Conservation (phyloP, 257 asterid species). For the Jaltomata sinuosa region DNA sequence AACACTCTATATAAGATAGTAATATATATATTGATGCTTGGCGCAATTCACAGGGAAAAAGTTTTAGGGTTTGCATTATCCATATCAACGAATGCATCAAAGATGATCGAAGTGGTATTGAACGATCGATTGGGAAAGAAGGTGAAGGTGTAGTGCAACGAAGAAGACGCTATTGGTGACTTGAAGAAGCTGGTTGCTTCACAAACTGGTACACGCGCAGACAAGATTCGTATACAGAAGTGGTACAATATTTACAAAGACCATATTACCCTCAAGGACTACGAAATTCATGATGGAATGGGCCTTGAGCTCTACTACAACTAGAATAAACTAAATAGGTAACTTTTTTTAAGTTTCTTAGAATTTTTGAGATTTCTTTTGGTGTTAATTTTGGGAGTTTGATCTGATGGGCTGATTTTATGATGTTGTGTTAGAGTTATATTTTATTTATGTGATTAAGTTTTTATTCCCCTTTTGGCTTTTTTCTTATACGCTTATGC, state of each 20-base stretch:
- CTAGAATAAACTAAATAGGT: background rate
- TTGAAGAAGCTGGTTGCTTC: constrained; percentile 15
- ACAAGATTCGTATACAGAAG: constrained; percentile 14
- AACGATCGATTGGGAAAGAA: constrained; percentile 11
- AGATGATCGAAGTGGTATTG: constrained; percentile 5
- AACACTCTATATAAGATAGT: background rate
- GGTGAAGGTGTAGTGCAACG: constrained; percentile 10
- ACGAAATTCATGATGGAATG: constrained; percentile 12
- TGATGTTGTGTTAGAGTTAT: background rate
- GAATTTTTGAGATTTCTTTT: background rate
- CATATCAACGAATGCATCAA: background rate
- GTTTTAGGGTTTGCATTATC: background rate
- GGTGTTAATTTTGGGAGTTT: background rate
- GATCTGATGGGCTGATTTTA: background rate
- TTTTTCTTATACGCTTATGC: background rate
- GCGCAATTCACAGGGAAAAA: background rate
- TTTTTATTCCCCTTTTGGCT: background rate
- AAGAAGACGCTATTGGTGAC: background rate
- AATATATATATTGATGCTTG: too few species aligned
- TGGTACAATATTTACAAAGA: constrained; percentile 13
- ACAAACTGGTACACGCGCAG: constrained; percentile 12
- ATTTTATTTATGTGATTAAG: background rate
- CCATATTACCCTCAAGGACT: constrained; percentile 10
- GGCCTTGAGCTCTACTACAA: constrained; percentile 14
- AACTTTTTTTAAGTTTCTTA: background rate